phyloP scores from a whole-genome alignment of 2,329 filamentous ascomycete genomes.

The Cryphonectria nitschkei region DNA sequence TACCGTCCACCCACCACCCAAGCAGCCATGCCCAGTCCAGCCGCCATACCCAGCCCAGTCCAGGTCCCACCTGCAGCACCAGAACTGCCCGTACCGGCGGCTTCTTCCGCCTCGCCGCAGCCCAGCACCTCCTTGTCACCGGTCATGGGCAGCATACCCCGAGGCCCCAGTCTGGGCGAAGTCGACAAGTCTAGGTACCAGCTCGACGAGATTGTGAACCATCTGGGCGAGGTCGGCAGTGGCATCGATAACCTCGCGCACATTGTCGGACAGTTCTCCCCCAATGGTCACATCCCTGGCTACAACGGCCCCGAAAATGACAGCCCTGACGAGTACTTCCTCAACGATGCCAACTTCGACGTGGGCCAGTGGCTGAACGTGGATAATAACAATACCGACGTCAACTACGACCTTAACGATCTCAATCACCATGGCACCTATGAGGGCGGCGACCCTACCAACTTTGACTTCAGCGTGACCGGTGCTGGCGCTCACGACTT shows the following conservation, averaged over 20 bases:
- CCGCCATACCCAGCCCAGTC: conserved; percentile 36
- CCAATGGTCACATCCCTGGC: conserved; percentile 22
- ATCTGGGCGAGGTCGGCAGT: conserved; percentile 34
- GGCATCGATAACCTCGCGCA: conserved; percentile 37
- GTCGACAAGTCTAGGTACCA: conserved; percentile 38
- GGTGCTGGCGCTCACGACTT: background rate
- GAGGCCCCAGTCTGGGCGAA: conserved; percentile 19
- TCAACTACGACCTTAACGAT: conserved; percentile 52
- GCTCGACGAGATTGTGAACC: conserved; percentile 69
- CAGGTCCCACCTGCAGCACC: conserved; percentile 44
- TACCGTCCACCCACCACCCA: conserved; percentile 23
- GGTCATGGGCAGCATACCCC: conserved; percentile 42
- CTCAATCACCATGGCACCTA: conserved; percentile 39
- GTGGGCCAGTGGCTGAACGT: conserved; percentile 46
- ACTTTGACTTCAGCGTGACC: conserved; percentile 26
- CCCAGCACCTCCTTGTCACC: conserved; percentile 72
- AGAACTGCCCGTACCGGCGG: conserved; percentile 47
- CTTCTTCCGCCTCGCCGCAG: conserved; percentile 49
- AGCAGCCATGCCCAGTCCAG: conserved; percentile 31
- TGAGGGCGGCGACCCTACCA: conserved; percentile 29
- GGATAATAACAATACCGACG: conserved; percentile 50
- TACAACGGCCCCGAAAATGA: conserved; percentile 8
- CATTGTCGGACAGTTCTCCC: conserved; percentile 18
- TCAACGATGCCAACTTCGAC: conserved; percentile 50
- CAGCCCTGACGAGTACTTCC: conserved; percentile 36